Evolutionary conservation across 768 basidiomycete genomes (phyloP), one percentile per base, ranked within the genome.

Genomic region (Leccinum incarnatum): DNA sequence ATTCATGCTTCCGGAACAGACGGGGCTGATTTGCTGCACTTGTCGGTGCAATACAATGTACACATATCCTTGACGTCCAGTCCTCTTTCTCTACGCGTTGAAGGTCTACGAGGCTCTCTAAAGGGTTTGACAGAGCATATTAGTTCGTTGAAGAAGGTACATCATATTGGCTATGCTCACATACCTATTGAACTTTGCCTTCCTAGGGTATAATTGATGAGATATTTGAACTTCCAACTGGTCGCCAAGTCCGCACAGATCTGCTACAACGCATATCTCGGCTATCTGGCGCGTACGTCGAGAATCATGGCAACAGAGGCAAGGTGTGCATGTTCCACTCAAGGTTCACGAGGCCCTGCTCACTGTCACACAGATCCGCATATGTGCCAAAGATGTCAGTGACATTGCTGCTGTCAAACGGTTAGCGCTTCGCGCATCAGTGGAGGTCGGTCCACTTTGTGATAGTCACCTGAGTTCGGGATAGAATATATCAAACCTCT

Each of bases 251-350:
- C 42, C 73, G 70, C 1, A 64, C 73, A 10, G 80, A 82, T 55
- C 61, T 83, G n/a, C 64, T 87, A 21, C 83, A 84, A 59, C 79
- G 78, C 27, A 83, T 92, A 59, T 92, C 91, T n/a, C 84, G 87
- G 54, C 57, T 83, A 19, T 79, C 87, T 7, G 84, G 83, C 47
- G 89, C 86, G 4, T 85, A 86, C 62, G 70, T 85, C 5, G 85
- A 89, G 67, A 79, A 78, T 58, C 65, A 77, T 27, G 79, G 78
- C 23, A 64, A 69, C 45, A 72, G 75, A 54, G 79, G 81, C 58
- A 76, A 78, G 72, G 86, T 84, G 62, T 58, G 70, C 46, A 46
- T 52, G 47, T 37, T 55, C 50, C n/a, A 37, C 3, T 5, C n/a
- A 10, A 46, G 8, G 14, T 8, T 34, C 32, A 37, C 51, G 51